Evolutionary conservation across 2,329 filamentous ascomycete genomes (phyloP), one percentile per base, ranked within the genome.

Genomic region (Arthrobotrys musiformis): DNA sequence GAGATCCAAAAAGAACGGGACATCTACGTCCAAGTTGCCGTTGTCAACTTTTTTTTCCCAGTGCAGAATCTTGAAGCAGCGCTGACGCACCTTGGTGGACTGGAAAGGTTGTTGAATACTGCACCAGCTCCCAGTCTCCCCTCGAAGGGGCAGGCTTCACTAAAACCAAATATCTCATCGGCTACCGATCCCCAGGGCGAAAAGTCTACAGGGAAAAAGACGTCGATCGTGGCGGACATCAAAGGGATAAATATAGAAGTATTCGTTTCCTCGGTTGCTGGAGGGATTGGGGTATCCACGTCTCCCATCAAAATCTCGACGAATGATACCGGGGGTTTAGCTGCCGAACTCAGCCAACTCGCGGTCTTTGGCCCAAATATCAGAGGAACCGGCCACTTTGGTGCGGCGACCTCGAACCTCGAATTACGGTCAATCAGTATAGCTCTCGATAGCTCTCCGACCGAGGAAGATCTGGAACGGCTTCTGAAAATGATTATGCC

Each of bases 401-500:
- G 86, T 35, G 86, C 89, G 5, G 87, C 91, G 8, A 88, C 91
- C 0, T 86, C 92, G 15, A 86, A 86, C 19, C 85, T 90, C 3
- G 88, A 90, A 1, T 81, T 97, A 2, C 85, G 85, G 30, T 90
- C 90, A 58, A 89, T 93, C 24, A 87, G 90, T 1, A 82, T 95
- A 24, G 91, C 94, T 73, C 97, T 92, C 80, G 84, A 93, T 1
- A 87, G 88, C 77, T 84, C 88, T 0, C 94, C 95, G 0, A 90
- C 91, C 78, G 91, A 97, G 79, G 85, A 87, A 17, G 95, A 99
- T 82, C 86, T 99, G 0, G 91, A 94, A 81, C 89, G 90, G 35
- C 86, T 99, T 0, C 85, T 99, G 0, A 91, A 92, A 63, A 87
- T 99, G 62, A 92, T 99, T 68, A 97, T 92, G 5, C 96, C 95